phyloP scores from a whole-genome alignment of 2,329 filamentous ascomycete genomes.

The Penicillium sp. region DNA sequence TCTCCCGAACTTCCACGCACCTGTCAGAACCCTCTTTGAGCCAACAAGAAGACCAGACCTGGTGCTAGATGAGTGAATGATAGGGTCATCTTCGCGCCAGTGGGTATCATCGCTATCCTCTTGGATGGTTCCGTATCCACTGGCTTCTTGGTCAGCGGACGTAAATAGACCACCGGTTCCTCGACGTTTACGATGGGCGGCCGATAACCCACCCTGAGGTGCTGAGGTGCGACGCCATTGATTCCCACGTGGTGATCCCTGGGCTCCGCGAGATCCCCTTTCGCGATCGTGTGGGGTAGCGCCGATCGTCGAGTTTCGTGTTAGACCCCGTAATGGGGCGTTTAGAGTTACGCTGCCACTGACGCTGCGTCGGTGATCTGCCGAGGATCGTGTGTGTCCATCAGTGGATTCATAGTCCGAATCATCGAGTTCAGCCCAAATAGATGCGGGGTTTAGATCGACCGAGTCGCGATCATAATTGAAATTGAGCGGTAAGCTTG shows the following conservation, averaged over 20 bases:
- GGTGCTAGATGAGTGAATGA: neutral
- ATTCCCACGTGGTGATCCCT: slow-evolving; percentile 12
- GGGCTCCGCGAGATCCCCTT: slow-evolving; percentile 24
- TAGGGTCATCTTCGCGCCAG: neutral
- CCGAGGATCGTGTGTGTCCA: slow-evolving; percentile 10
- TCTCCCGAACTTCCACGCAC: slow-evolving; percentile 26
- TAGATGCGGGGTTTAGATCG: slow-evolving; percentile 70
- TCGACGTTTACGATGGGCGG: slow-evolving; percentile 21
- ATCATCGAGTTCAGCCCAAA: slow-evolving; percentile 86
- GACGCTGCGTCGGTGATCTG: slow-evolving; percentile 24
- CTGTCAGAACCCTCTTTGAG: slow-evolving; percentile 26
- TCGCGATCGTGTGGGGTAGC: slow-evolving; percentile 17
- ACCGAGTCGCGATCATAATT: slow-evolving; percentile 45
- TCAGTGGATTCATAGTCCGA: slow-evolving; percentile 47
- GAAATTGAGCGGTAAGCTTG: slow-evolving; percentile 32
- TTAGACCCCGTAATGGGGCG: slow-evolving; percentile 15
- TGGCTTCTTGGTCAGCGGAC: slow-evolving; percentile 25
- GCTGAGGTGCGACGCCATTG: slow-evolving; percentile 28
- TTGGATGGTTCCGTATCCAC: slow-evolving; percentile 28
- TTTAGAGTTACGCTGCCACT: slow-evolving; percentile 21
- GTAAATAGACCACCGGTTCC: slow-evolving; percentile 19
- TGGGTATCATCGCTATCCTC: slow-evolving; percentile 16
- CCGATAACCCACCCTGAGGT: slow-evolving; percentile 20
- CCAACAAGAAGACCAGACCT: slow-evolving; percentile 23
- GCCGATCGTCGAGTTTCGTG: slow-evolving; percentile 24